Base-by-base conservation (phyloP, 352 stramenopile genomes). In the Thalassiosira exigua region DNA sequence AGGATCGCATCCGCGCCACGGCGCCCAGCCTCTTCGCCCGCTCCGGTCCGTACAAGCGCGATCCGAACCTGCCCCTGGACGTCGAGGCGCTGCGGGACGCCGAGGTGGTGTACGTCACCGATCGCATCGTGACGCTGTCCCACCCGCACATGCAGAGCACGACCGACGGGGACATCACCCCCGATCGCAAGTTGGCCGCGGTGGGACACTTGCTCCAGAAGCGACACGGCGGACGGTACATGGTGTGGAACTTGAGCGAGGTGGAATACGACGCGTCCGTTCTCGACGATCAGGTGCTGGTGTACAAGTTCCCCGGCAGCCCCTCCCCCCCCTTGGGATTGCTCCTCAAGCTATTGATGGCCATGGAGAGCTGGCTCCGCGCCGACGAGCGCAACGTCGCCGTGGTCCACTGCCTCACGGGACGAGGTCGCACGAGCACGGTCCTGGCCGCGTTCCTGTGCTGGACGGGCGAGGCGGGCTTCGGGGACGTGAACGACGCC, bases 171-270 rank as follows among this genome's bases (percentile, higher is more conserved):
- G 58, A 81, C 36, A 89, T 91, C 21, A 87, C 83, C 0, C 69
- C 77, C 0, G 46, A 86, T 56, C 60, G 81, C 1, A 92, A 92
- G 69, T 57, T 94, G 21, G 82, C 83, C 1, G 89, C 89, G 1
- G 94, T 99, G 17, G 89, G 94, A 24, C 95, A 97, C 78, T 96
- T 98, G 79, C 83, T 99, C n/a, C 93, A 97, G 73, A 90, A 92
- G 19, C 94, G 95, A 67, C 97, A 99, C 73, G 84, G 84, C 11
- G 95, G 95, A n/a, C 91, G 97, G 69, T 98, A 97, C 83, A 98
- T 99, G 95, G 97, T 99, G 65, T 99, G 96, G 95, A 99, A 99
- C 86, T 81, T 99, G 17, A 98, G 93, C 67, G 97, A 99, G 90
- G 95, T 98, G 60, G 92, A 94, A 29, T 99, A 99, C 85, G 96